phyloP scores from a whole-genome alignment of 495 filamentous ascomycete genomes.

The Aspergillus cavernicola region DNA sequence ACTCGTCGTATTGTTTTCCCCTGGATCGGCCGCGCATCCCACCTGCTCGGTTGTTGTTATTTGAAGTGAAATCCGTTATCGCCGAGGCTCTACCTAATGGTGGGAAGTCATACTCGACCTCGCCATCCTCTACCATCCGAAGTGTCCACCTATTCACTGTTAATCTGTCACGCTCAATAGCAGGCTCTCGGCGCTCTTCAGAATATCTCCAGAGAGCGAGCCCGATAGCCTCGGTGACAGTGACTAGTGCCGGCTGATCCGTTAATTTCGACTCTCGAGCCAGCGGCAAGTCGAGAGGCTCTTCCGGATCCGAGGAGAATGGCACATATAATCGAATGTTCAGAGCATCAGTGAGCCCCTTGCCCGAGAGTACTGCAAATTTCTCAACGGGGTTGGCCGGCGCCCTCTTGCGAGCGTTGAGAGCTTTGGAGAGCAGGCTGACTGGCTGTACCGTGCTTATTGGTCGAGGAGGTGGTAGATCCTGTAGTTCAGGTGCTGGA shows the following conservation, averaged over 20 bases:
- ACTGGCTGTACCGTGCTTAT: conserved; percentile 79
- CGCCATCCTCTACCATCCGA: conserved; percentile 91
- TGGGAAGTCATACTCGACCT: conserved; percentile 95
- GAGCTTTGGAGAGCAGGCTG: conserved; percentile 64
- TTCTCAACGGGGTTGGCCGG: conserved; percentile 78
- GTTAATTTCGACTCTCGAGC: conserved; percentile 70
- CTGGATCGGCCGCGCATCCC: conserved; percentile 64
- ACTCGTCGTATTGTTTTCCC: conserved; percentile 88
- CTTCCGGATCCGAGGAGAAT: conserved; percentile 67
- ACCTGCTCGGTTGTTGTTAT: conserved; percentile 73
- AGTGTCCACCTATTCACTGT: conserved; percentile 92
- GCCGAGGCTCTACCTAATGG: conserved; percentile 74
- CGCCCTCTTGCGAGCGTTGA: conserved; percentile 77
- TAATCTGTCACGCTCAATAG: conserved; percentile 61
- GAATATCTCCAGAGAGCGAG: conserved; percentile 82
- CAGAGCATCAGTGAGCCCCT: conserved; percentile 77
- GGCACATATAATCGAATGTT: conserved; percentile 84
- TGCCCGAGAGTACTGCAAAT: conserved; percentile 82
- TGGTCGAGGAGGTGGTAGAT: conserved; percentile 87
- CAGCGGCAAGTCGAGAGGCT: conserved; percentile 74
- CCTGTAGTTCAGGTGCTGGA: conserved; percentile 60
- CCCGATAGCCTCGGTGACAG: conserved; percentile 87
- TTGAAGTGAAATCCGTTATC: conserved; percentile 83
- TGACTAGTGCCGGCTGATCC: conserved; percentile 62
- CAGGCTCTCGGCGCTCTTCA: conserved; percentile 73